These are phyloP conservation scores for Penicillium soppii DNA, from an alignment of 495 filamentous ascomycete species.

Conservation along the genomic window DNA sequence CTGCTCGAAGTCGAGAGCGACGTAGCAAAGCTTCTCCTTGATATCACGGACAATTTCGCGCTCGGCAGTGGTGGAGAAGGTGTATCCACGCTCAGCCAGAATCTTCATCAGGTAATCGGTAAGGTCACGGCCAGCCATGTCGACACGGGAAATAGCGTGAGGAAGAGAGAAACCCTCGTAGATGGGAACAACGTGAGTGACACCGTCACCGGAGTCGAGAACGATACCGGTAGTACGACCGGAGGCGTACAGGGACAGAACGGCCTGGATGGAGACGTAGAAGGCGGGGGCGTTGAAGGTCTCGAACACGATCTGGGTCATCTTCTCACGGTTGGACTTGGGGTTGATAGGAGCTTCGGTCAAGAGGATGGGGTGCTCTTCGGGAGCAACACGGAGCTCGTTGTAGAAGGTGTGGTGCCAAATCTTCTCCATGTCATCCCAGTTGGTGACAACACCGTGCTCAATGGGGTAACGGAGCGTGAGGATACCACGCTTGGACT, in stretches of 20 bases:
- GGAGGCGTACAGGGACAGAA: constrained; percentile 97
- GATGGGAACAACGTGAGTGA: constrained; percentile 99
- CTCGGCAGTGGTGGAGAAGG: constrained; percentile 99
- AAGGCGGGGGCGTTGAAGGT: constrained; percentile 99
- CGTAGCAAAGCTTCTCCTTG: constrained; percentile 99
- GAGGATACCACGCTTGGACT: constrained; percentile 99
- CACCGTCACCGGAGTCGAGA: constrained; percentile 99
- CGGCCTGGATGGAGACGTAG: constrained; percentile 99
- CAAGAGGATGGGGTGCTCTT: constrained; percentile 99
- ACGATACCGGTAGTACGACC: constrained; percentile 99
- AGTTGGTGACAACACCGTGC: constrained; percentile 99
- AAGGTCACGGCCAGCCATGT: constrained; percentile 99
- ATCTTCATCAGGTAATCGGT: constrained; percentile 99
- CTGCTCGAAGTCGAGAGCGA: constrained; percentile 99
- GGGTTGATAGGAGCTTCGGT: constrained; percentile 99
- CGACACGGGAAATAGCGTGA: constrained; percentile 98
- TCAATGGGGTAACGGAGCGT: constrained; percentile 99
- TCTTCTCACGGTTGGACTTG: constrained; percentile 99
- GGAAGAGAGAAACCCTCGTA: constrained; percentile 99
- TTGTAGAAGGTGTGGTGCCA: constrained; percentile 99
- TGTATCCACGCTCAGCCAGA: constrained; percentile 96
- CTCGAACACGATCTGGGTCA: constrained; percentile 99
- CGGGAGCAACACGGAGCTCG: constrained; percentile 98
- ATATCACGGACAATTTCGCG: constrained; percentile 99
- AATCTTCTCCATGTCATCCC: constrained; percentile 99